Evolutionary conservation across 2,329 filamentous ascomycete genomes (phyloP), one percentile per base, ranked within the genome.

Genomic region (Diaporthe sp.): DNA sequence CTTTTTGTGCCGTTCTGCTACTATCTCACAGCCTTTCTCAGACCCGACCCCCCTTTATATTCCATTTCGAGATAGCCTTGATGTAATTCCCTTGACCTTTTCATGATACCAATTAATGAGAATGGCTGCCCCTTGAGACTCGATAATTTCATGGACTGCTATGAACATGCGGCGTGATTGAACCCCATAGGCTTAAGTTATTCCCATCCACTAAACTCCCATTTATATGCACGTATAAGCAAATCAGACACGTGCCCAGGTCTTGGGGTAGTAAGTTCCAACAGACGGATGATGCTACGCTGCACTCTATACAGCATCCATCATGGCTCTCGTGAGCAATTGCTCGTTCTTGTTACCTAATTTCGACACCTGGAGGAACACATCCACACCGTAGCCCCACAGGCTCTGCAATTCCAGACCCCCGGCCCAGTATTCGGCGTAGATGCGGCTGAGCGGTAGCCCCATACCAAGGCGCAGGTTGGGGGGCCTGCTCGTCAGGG

Each of bases 261-360:
- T 3, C 15, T 52, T 15, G 30, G 42, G 12, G n/a, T 38, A 15
- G 10, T 30, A n/a, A 22, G 28, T 54, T 25, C 13, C 25, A 45
- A 19, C 8, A 45, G 28, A 13, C 17, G 12, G 28, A 10, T 19
- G 25, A 45, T 54, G 19, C 3, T 54, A 25, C 42, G 22, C 57
- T 8, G 19, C 57, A 42, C 33, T 25, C 83, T 86, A 94, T 17
- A 96, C 90, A 28, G 93, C 92, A 83, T 96, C 94, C 88, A 96
- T 95, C 77, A 89, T 91, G 35, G 94, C 94, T 79, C 94, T 87
- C 38, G 91, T 95, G 3, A 90, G 95, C 76, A 99, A 87, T 83
- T 97, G 95, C 86, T 99, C 97, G 81, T 98, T 98, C 88, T 98
- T 98, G 83, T 99, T 99, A 28, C 97, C 97, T 74, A 99, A 87